Conservation (phyloP, 371 early-diverging fungal genomes). For the Batkoa obscura region DNA sequence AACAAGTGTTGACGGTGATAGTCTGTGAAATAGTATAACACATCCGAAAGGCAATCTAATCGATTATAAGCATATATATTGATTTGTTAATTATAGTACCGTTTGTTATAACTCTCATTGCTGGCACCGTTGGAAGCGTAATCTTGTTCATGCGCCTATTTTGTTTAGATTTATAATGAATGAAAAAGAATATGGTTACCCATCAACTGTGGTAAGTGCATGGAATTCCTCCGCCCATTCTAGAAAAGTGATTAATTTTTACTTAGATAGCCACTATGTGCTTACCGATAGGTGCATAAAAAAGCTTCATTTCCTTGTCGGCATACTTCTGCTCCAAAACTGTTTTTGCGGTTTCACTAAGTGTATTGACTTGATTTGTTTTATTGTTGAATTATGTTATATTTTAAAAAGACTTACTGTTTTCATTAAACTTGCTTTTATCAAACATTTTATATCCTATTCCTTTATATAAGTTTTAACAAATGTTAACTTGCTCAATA, state of each 20-base stretch:
- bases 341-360: not conserved
- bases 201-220: conserved; percentile 4
- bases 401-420: not conserved
- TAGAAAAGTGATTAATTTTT: not conserved
- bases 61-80: conserved; percentile 45
- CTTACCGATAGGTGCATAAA: conserved; percentile 4
- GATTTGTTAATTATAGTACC: conserved; percentile 64
- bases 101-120: conserved; percentile 34
- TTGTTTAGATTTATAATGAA: not conserved
- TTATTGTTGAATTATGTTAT: not conserved
- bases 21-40: conserved; percentile 8
- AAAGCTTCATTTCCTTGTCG: not conserved
- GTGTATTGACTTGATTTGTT: not conserved
- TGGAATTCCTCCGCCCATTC: conserved; percentile 5
- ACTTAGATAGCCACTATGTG: not conserved
- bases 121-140: conserved; percentile 4
- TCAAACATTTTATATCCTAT: conserved; percentile 8
- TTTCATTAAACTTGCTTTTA: not conserved
- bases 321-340: not conserved
- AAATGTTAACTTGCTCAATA: not conserved
- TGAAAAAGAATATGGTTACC: not conserved
- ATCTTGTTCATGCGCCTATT: conserved; percentile 5
- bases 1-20: conserved; percentile 16
- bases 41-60: conserved; percentile 20
- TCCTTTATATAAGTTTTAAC: not conserved